Evolutionary conservation across 2,329 filamentous ascomycete genomes (phyloP), one percentile per base, ranked within the genome.

Genomic region (Chaetomiaceae sp.): DNA sequence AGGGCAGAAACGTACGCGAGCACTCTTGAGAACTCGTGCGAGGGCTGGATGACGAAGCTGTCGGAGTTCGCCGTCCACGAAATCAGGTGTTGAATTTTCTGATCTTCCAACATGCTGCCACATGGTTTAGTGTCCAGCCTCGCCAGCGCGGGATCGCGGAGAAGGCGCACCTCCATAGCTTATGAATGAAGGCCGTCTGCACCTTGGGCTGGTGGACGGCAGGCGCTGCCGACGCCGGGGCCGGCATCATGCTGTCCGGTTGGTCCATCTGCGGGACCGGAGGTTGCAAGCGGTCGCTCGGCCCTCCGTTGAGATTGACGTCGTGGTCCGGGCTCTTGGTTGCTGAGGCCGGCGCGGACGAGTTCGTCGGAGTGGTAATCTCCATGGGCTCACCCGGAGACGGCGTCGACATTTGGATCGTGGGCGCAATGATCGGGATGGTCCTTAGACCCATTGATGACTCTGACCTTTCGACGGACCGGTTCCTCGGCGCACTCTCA

Each of bases 31-130:
- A 98, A 98, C 65, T 97, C 93, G 60, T 87, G 87, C 8, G 90
- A 95, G 14, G 93, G 93, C 18, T 90, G 95, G 88, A 98, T 97
- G 61, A 98, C 89, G 65, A 98, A 98, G 68, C 93, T 97, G 65
- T 98, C 93, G 50, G 90, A 89, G 41, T 86, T 86, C 57, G 75
- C 83, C 2, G 91, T 95, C 93, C 93, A 98, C 8, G 91, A 95
- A 61, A 98, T 98, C 51, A 98, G 73, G 66, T 97, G 90, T 60
- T 93, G 86, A 51, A 98, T 98, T 58, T 75, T 85, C 29, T 83
- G 83, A 64, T 98, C 93, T 66, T 98, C 93, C 52, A 98, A 75
- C 93, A 98, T 97, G 69, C 91, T 97, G 62, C 54, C 37, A 40
- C 46, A 18, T 9, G 34, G 7, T 40, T 66, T 60, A 64, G 60